Evolutionary conservation across 495 filamentous ascomycete species (phyloP).

Genomic region (Melanomma pulvis-pyrius): DNA sequence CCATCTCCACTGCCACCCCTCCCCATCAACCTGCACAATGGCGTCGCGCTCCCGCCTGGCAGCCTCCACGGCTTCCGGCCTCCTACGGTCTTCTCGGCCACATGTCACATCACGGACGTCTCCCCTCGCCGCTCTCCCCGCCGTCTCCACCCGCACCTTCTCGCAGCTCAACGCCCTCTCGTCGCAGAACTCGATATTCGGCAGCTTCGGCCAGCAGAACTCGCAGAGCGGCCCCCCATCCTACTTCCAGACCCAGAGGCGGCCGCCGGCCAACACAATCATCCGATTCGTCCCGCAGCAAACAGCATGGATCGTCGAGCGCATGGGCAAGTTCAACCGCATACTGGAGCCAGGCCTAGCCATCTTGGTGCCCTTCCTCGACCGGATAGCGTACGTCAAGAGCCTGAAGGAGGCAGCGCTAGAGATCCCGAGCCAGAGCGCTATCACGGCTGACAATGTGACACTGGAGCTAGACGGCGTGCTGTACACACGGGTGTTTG

Average conservation of each 20-base stretch:
- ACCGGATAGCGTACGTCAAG: constrained; percentile 97
- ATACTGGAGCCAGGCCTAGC: constrained; percentile 91
- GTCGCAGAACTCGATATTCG: constrained; percentile 16
- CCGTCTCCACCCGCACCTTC: constrained; percentile 12
- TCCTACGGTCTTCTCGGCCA: constrained; percentile 9
- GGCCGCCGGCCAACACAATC: constrained; percentile 88
- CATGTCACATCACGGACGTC: background rate
- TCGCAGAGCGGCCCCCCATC: constrained; percentile 24
- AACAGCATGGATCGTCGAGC: constrained; percentile 98
- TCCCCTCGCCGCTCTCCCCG: constrained; percentile 1
- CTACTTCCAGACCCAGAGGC: constrained; percentile 60
- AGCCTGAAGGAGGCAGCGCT: constrained; percentile 93
- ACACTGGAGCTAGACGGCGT: constrained; percentile 95
- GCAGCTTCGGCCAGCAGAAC: constrained; percentile 4
- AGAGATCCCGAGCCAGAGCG: constrained; percentile 93
- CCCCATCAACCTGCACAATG: constrained; percentile 9
- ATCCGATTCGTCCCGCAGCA: constrained; percentile 98
- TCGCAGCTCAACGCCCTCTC: constrained; percentile 12
- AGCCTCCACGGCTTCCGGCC: constrained; percentile 19
- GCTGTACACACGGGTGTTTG: constrained; percentile 91
- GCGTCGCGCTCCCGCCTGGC: constrained; percentile 27
- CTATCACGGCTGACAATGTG: constrained; percentile 98
- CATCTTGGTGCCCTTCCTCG: constrained; percentile 84
- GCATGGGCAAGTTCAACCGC: constrained; percentile 94
- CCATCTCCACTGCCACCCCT: background rate